phyloP scores from a whole-genome alignment of 441 rosid species.

The Erodium texanum region DNA sequence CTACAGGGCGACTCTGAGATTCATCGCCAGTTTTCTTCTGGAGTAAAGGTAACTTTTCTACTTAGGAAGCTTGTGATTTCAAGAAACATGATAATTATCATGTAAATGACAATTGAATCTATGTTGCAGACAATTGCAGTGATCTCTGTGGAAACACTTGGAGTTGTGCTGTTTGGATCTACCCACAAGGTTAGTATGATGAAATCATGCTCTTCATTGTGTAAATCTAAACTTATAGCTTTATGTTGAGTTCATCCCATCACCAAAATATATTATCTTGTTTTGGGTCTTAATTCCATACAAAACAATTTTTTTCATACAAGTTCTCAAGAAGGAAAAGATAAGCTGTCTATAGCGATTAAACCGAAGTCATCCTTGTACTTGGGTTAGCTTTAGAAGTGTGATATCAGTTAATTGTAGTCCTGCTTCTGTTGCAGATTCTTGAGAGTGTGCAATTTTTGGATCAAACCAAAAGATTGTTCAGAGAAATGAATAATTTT shows the following conservation, averaged over 20 bases:
- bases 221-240: conserved; percentile 9
- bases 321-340: background rate
- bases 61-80: background rate
- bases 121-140: conserved; percentile 59
- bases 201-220: conserved; percentile 8
- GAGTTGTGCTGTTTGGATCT: conserved; percentile 78
- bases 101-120: conserved; percentile 5
- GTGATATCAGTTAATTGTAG: conserved; percentile 5
- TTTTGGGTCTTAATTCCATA: background rate
- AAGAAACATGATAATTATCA: background rate
- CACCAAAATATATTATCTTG: too few species aligned
- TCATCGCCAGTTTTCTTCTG: conserved; percentile 33
- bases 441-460: conserved; percentile 47
- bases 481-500: conserved; percentile 26
- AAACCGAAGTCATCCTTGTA: too few species aligned
- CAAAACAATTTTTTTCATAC: background rate
- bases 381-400: too few species aligned
- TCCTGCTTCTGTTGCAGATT: conserved; percentile 35
- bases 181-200: conserved; percentile 47
- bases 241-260: background rate
- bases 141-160: conserved; percentile 49
- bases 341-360: background rate
- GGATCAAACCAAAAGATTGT: conserved; percentile 41
- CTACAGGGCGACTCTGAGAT: conserved; percentile 36
- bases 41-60: conserved; percentile 38